These are phyloP conservation scores for Candida maesae DNA, from an alignment of 805 yeast genomes.

Conservation along the genomic window DNA sequence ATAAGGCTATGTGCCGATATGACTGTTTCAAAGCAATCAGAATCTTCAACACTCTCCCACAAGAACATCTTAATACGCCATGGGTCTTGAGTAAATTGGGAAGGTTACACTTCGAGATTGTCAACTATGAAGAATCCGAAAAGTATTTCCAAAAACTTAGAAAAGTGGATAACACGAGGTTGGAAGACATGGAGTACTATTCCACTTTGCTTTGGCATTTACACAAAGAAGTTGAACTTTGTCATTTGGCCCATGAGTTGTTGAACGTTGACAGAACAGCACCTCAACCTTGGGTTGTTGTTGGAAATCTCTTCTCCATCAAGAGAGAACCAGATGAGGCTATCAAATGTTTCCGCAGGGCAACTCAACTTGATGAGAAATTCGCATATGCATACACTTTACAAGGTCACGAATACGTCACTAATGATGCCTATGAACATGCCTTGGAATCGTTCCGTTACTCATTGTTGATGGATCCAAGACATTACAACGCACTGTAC, in stretches of 20 bases:
- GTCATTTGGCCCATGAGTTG: slow-evolving; percentile 80
- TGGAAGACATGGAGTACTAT: slow-evolving; percentile 85
- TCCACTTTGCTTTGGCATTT: slow-evolving; percentile 93
- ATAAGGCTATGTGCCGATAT: slow-evolving; percentile 54
- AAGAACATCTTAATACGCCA: slow-evolving; percentile 62
- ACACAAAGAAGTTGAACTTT: slow-evolving; percentile 71
- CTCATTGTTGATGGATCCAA: slow-evolving; percentile 70
- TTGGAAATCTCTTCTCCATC: slow-evolving; percentile 85
- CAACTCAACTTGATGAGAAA: slow-evolving; percentile 60
- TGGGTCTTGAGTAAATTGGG: slow-evolving; percentile 84
- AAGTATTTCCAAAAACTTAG: slow-evolving; percentile 59
- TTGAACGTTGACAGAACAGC: slow-evolving; percentile 58
- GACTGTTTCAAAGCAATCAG: slow-evolving; percentile 82
- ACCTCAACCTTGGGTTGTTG: slow-evolving; percentile 87
- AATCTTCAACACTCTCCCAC: slow-evolving; percentile 60
- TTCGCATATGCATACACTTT: slow-evolving; percentile 89
- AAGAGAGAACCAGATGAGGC: slow-evolving; percentile 87
- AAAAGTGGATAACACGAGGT: slow-evolving; percentile 67
- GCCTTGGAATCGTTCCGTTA: slow-evolving; percentile 80
- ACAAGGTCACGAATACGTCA: slow-evolving; percentile 87
- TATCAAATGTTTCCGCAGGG: slow-evolving; percentile 77
- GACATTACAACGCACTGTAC: slow-evolving; percentile 92
- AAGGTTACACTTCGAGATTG: slow-evolving; percentile 79
- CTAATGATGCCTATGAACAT: slow-evolving; percentile 85
- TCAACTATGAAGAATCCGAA: slow-evolving; percentile 76